Base-by-base conservation (phyloP, 2,329 filamentous ascomycete species). In the Trichoderma koningiopsis region DNA sequence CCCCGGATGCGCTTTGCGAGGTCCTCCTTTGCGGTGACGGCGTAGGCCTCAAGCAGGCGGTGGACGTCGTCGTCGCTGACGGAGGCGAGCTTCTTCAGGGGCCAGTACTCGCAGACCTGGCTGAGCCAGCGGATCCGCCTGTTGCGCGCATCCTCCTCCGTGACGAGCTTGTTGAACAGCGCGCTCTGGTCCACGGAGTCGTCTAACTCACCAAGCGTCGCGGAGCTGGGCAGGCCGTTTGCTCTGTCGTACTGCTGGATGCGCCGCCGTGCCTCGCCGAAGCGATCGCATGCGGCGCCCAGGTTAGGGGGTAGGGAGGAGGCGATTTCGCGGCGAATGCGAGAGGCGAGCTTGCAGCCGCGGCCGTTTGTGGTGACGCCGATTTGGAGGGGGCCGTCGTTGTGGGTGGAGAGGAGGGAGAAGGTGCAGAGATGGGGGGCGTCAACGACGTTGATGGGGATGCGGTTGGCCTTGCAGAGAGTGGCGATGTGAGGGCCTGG, bases 21-120 rank as follows among this genome's bases (percentile, higher is more conserved):
- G 35, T 70, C 57, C 47, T 58, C 58, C 52, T 67, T 71, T 63
- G 73, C 57, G 55, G 71, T 71, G 64, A 73, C 75, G 5, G 85
- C 82, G 75, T 97, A 97, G 2, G 92, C 89, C 71, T 87, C 83
- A n/a, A 99, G 85, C 0, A 98, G 88, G 14, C 82, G 79, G 19
- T 92, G 88, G 7, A 97, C 89, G 73, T 98, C 94, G 10, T 86
- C 86, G 75, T 97, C 93, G 4, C 87, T 91, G 72, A 98, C 91
- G 52, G 86, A 85, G 8, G 94, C 93, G 1, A 99, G 86, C 22
- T 92, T 88, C 72, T 89, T 90, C 31, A 99, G 85, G 1, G 96
- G 94, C 96, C 96, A 99, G 81, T 99, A 99, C 83, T 99, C 96
- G 85, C 96, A 99, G 64, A 99, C 93, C 78, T 99, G 96, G 24